These are phyloP conservation scores for Nakaseomyces sp. DNA, from an alignment of 1,139 yeast genomes.

Conservation along the genomic window DNA sequence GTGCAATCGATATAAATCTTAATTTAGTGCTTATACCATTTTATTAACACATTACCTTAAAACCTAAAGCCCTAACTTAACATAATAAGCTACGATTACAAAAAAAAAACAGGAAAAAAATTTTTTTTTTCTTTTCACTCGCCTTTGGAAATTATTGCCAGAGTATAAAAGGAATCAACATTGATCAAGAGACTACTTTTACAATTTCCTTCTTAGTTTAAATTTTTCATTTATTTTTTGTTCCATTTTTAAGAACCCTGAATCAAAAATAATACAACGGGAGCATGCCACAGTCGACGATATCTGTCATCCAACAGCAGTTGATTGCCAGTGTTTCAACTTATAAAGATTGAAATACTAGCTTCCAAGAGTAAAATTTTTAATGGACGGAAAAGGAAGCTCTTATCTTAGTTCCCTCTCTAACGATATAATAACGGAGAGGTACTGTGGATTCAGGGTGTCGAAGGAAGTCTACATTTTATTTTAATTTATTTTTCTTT, in stretches of 20 bases:
- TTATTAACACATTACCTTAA: no score
- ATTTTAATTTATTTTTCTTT: no score
- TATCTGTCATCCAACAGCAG: constrained; percentile 30
- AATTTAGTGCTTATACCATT: no score
- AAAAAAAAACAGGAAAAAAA: no score
- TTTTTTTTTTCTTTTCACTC: no score
- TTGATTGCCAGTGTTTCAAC: constrained; percentile 33
- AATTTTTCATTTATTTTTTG: background rate
- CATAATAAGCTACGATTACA: no score
- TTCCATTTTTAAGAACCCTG: constrained; percentile 19
- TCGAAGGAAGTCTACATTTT: constrained; percentile 33
- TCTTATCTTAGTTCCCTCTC: constrained; percentile 27
- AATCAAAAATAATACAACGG: constrained; percentile 30
- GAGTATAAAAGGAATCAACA: no score
- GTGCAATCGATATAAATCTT: no score
- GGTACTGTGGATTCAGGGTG: constrained; percentile 30
- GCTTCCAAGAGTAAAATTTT: constrained; percentile 30
- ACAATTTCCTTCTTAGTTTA: background rate
- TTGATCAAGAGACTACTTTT: background rate
- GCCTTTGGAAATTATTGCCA: no score
- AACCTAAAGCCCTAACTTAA: no score
- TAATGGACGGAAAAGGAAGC: constrained; percentile 32
- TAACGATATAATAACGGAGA: background rate
- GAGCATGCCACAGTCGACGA: constrained; percentile 34
- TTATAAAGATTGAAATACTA: constrained; percentile 25